Evolutionary conservation across 768 basidiomycete genomes (phyloP).

Genomic region (Antrodiella citrinella): DNA sequence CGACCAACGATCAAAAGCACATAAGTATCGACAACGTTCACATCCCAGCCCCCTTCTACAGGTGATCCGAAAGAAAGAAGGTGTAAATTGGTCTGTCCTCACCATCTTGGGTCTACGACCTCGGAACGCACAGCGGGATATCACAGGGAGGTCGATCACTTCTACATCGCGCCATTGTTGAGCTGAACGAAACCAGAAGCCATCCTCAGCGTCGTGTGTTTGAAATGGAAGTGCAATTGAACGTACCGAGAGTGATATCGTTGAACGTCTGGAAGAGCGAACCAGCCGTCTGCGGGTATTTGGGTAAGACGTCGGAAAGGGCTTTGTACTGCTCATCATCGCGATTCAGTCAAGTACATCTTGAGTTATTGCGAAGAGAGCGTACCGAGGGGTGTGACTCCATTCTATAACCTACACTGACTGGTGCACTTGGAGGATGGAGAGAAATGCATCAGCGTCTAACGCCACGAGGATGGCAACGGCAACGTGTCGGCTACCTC

Average conservation of each 20-base stretch:
- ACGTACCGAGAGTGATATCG: slow-evolving; percentile 54
- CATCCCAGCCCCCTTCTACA: no score
- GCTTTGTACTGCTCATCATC: slow-evolving; percentile 41
- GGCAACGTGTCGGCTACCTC: no score
- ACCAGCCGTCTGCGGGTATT: slow-evolving; percentile 56
- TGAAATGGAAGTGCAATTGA: slow-evolving; percentile 1
- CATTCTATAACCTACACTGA: no score
- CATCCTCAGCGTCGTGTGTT: neutral
- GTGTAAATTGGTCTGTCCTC: slow-evolving; percentile 8
- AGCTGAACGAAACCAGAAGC: slow-evolving; percentile 29
- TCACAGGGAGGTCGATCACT: slow-evolving; percentile 49
- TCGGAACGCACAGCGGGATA: slow-evolving; percentile 48
- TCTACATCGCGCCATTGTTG: slow-evolving; percentile 66
- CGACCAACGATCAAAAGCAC: slow-evolving; percentile 2
- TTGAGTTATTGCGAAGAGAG: no score
- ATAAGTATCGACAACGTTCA: neutral
- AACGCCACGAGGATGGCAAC: no score
- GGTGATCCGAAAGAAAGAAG: neutral
- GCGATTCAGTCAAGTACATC: no score
- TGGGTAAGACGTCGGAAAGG: slow-evolving; percentile 39
- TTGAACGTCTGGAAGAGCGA: slow-evolving; percentile 71
- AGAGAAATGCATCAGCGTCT: no score
- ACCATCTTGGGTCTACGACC: slow-evolving; percentile 51
- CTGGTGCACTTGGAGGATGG: no score
- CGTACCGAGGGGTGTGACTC: slow-evolving; percentile 21